phyloP scores from a whole-genome alignment of 306 rosid genomes.

The Hippophae rhamnoides region DNA sequence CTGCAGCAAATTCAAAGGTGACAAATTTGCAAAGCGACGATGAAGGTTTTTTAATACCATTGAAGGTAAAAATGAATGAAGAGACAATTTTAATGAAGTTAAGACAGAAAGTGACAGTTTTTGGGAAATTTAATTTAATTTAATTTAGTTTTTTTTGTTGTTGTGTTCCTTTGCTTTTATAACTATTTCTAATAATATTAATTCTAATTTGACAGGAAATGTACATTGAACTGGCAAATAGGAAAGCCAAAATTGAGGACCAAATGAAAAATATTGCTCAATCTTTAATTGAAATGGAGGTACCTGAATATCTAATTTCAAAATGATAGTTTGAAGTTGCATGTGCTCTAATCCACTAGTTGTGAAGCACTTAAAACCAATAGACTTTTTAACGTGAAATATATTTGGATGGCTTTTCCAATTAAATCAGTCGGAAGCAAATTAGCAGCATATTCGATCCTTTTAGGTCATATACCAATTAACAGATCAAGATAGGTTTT shows the following conservation, averaged over 20 bases:
- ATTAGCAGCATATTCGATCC: too few species aligned
- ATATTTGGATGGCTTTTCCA: too few species aligned
- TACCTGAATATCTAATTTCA: slow-evolving; percentile 11
- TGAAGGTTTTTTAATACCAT: slow-evolving; percentile 20
- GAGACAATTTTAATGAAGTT: not conserved
- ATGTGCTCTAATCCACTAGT: too few species aligned
- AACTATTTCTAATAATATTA: not conserved
- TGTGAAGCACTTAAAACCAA: too few species aligned
- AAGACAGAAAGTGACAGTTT: too few species aligned
- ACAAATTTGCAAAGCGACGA: slow-evolving; percentile 27
- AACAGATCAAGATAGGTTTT: too few species aligned
- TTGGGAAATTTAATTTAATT: not conserved
- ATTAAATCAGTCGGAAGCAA: too few species aligned
- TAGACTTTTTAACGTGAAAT: too few species aligned
- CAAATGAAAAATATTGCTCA: slow-evolving; percentile 42
- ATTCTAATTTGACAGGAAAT: slow-evolving; percentile 32
- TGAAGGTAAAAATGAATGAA: slow-evolving; percentile 38
- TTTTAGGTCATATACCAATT: not conserved
- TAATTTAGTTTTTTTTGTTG: not conserved
- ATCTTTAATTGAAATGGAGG: slow-evolving; percentile 48
- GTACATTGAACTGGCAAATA: slow-evolving; percentile 30
- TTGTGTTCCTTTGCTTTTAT: not conserved
- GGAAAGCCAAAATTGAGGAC: slow-evolving; percentile 50
- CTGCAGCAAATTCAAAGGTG: slow-evolving; percentile 30
- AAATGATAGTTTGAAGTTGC: too few species aligned